These are phyloP conservation scores for Salmacisia buchloeana DNA, from an alignment of 1,284 basidiomycete species.

Conservation along the genomic window DNA sequence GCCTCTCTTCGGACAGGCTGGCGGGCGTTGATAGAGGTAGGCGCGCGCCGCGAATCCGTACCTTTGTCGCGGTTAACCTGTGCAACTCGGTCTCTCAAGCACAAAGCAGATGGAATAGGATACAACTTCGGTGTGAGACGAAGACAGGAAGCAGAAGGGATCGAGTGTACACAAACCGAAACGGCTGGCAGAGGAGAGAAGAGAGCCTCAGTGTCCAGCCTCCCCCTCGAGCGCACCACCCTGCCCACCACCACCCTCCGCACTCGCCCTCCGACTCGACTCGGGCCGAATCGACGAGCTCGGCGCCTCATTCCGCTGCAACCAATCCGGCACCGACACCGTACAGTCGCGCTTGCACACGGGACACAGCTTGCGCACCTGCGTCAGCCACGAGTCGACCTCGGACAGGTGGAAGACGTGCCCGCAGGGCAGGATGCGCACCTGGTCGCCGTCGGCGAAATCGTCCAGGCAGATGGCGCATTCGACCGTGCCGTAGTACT, in stretches of 20 bases:
- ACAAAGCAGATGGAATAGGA: too few species aligned
- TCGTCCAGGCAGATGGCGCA: conserved; percentile 47
- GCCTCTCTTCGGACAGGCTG: too few species aligned
- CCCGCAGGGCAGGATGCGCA: conserved; percentile 46
- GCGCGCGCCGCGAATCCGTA: too few species aligned
- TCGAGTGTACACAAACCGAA: too few species aligned
- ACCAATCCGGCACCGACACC: conserved; percentile 23
- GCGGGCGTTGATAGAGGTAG: too few species aligned
- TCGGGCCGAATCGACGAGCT: background rate
- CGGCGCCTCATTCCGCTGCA: conserved; percentile 8
- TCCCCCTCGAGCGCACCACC: too few species aligned
- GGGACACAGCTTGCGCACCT: conserved; percentile 46
- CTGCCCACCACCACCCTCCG: background rate
- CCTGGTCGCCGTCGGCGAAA: conserved; percentile 45
- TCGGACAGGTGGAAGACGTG: conserved; percentile 46
- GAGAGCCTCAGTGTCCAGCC: too few species aligned
- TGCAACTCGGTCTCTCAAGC: too few species aligned
- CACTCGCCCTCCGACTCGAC: background rate
- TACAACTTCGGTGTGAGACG: too few species aligned
- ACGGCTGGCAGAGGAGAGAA: too few species aligned
- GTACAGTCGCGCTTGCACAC: conserved; percentile 49
- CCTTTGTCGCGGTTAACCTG: too few species aligned
- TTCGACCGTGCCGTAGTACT: conserved; percentile 40
- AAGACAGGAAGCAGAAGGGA: too few species aligned
- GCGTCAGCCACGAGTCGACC: conserved; percentile 47